These are phyloP conservation scores for Naganishia vaughanmartiniae DNA, from an alignment of 768 basidiomycete species.

Conservation along the genomic window DNA sequence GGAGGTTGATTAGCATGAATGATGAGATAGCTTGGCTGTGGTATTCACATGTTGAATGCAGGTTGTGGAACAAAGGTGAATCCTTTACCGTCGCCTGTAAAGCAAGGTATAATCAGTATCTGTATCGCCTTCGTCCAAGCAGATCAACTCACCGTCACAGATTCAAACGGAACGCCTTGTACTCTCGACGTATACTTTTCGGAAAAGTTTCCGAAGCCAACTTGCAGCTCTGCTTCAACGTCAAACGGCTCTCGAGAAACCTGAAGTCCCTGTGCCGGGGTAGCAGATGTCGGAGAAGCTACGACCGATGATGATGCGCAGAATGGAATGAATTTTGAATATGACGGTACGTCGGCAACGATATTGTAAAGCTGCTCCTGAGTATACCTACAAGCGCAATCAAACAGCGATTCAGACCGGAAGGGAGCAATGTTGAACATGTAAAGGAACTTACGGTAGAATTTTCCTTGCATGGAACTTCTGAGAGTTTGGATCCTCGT, in stretches of 20 bases:
- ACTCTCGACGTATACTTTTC: constrained; percentile 87
- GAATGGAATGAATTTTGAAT: constrained; percentile 83
- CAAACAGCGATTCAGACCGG: background rate
- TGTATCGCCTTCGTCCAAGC: background rate
- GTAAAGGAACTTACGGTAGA: constrained; percentile 66
- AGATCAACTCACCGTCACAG: constrained; percentile 64
- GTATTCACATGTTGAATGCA: constrained; percentile 46
- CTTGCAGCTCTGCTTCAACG: constrained; percentile 80
- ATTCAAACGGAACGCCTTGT: constrained; percentile 71
- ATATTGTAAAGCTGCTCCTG: constrained; percentile 75
- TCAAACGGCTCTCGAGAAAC: constrained; percentile 52
- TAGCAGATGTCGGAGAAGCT: background rate
- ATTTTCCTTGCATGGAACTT: constrained; percentile 79
- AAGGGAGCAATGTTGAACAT: background rate
- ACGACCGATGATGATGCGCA: constrained; percentile 56
- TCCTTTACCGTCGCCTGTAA: constrained; percentile 45
- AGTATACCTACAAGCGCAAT: constrained; percentile 62
- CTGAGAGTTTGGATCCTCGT: constrained; percentile 57
- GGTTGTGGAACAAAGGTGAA: constrained; percentile 46
- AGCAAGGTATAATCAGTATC: background rate
- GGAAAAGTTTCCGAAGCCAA: constrained; percentile 80
- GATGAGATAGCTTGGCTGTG: background rate
- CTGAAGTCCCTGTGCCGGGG: constrained; percentile 3
- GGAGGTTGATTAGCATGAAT: background rate
- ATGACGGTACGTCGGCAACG: constrained; percentile 82